phyloP scores from a whole-genome alignment of 805 yeast genomes.

The Candida glaebosa region DNA sequence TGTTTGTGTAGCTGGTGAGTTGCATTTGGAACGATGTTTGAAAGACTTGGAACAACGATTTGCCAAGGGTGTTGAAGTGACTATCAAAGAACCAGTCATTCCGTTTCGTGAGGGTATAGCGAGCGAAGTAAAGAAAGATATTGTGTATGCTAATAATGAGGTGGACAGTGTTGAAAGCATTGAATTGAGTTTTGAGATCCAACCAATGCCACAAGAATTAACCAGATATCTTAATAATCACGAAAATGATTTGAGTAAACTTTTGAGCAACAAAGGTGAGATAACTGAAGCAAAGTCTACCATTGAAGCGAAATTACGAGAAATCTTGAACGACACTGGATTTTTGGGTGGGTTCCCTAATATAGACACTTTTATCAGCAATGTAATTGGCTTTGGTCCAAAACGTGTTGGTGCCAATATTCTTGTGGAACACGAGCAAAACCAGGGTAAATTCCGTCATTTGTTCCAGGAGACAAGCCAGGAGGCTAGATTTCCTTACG shows the following conservation, averaged over 20 bases:
- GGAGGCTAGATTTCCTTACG: conserved; percentile 34
- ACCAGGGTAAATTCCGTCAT: conserved; percentile 25
- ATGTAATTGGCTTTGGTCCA: conserved; percentile 71
- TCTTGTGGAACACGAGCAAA: conserved; percentile 50
- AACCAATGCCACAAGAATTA: conserved; percentile 55
- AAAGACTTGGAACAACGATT: conserved; percentile 87
- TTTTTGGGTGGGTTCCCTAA: conserved; percentile 14
- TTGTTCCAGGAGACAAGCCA: conserved; percentile 16
- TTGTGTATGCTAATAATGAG: conserved; percentile 13
- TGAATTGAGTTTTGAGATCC: conserved; percentile 49
- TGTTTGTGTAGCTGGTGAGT: conserved; percentile 92
- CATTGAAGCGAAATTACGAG: conserved; percentile 9
- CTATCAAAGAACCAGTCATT: conserved; percentile 86
- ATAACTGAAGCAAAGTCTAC: conserved; percentile 1
- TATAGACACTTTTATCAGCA: conserved; percentile 20
- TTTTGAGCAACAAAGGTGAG: conserved; percentile 17
- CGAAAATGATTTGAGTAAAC: conserved; percentile 39
- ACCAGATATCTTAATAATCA: conserved; percentile 47
- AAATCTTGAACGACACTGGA: conserved; percentile 7
- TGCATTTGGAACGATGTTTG: conserved; percentile 91
- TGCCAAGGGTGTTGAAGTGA: conserved; percentile 80
- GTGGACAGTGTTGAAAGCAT: conserved; percentile 21
- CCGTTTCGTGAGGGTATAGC: conserved; percentile 87
- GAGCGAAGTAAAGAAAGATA: conserved; percentile 43
- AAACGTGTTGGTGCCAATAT: conserved; percentile 73